These are phyloP conservation scores for Mitragyna speciosa DNA, from an alignment of 257 asterid genomes.

Conservation along the genomic window DNA sequence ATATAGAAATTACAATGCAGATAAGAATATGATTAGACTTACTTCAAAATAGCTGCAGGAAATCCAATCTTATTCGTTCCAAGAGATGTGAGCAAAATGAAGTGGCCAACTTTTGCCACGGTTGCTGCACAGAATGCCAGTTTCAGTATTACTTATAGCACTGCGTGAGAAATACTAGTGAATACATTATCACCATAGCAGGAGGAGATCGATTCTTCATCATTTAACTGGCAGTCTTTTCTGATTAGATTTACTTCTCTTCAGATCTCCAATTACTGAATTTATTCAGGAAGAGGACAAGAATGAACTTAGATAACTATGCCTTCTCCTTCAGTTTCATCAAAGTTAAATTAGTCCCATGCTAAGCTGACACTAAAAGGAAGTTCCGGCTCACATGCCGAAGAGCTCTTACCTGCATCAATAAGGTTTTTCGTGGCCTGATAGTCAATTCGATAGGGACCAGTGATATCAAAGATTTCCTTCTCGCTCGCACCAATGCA, in stretches of 20 bases:
- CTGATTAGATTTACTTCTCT: no score
- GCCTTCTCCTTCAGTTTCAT: neutral
- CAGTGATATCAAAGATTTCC: conserved; percentile 77
- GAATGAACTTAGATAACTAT: neutral
- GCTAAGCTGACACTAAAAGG: neutral
- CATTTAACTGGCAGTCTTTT: no score
- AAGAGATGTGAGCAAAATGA: conserved; percentile 86
- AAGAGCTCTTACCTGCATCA: conserved; percentile 66
- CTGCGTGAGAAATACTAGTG: neutral
- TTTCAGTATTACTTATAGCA: neutral
- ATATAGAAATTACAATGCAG: conserved; percentile 7
- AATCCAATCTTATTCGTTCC: conserved; percentile 94
- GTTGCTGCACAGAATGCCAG: conserved; percentile 57
- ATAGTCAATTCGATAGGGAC: conserved; percentile 88
- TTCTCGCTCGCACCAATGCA: conserved; percentile 98
- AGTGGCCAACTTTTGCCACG: conserved; percentile 66
- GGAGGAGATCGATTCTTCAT: neutral
- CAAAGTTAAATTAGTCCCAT: no score
- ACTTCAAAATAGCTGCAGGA: conserved; percentile 96
- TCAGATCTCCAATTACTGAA: no score
- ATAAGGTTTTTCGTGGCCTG: conserved; percentile 83
- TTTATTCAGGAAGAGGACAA: neutral
- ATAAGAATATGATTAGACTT: conserved; percentile 30
- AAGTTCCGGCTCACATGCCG: conserved; percentile 5
- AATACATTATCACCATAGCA: neutral